Evolutionary conservation across 805 yeast species (phyloP), one percentile per base, ranked within the genome.

Genomic region (Ogataea pignaliae): DNA sequence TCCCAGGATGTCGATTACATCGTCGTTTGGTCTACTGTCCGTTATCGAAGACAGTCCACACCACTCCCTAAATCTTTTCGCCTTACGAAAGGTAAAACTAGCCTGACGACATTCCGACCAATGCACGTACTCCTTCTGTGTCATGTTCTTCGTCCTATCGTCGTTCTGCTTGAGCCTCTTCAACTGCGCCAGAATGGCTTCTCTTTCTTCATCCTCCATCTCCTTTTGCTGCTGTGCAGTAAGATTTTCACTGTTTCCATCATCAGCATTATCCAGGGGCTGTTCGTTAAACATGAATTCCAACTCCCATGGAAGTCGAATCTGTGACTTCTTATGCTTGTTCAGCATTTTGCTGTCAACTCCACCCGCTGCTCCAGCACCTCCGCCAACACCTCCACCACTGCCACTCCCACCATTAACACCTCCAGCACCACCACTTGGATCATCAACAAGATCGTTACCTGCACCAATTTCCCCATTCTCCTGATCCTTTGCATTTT

Each of bases 71-170:
- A 93, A 93, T 57, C 97, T 71, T 61, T 89, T 89, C n/a, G 86
- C 85, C 62, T 93, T 93, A 54, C 97, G 76, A 57, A 89, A 93
- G 1, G 99, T 93, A 63, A 93, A 93, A 46, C 95, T 83, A 1
- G 98, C 98, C 64, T 93, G 99, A 49, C 99, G 78, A 66, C 99
- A 93, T 59, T 93, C 99, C 11, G 96, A 87, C 97, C 98, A 93
- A 62, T 93, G 99, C 14, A 90, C 99, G 58, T 93, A 93, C 61
- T 93, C 99, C 56, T 93, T 97, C 59, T 82, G 85, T 1, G 99
- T 93, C 99, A 93, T 93, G 53, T 84, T 77, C 51, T 73, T 79
- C 0, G 99, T 93, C 49, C 99, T 74, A 41, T 93, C 97, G 65
- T 93, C 99, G 3, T 97, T 97, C 64, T 79, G 82, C 57, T 89